Conservation (phyloP, 83 land plant species). For the Diphasiastrum complanatum region DNA sequence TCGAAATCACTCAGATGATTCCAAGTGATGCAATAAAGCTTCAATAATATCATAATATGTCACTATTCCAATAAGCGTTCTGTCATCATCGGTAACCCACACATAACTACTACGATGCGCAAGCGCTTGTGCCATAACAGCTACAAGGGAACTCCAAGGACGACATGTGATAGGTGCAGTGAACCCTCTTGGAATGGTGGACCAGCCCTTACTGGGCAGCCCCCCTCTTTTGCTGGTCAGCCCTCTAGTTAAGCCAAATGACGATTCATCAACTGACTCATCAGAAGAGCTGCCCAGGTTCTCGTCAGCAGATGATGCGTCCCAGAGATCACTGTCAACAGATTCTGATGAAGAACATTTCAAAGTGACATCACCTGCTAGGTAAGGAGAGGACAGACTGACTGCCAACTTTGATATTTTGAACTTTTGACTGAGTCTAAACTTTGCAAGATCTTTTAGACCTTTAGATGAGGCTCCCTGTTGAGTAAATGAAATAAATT, state of each 20-base stretch:
- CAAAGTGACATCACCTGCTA: too few species aligned
- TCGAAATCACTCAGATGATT: constrained; percentile 20
- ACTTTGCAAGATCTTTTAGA: constrained; percentile 32
- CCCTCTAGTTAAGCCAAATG: constrained; percentile 8
- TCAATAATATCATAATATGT: constrained; percentile 46
- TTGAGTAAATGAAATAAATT: constrained; percentile 51
- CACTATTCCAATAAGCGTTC: constrained; percentile 59
- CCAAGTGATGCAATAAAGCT: constrained; percentile 11
- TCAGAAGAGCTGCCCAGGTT: too few species aligned
- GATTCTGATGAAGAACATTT: too few species aligned
- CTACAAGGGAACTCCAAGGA: constrained; percentile 70
- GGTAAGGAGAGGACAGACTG: too few species aligned
- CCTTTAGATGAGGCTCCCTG: constrained; percentile 48
- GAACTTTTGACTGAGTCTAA: constrained; percentile 30
- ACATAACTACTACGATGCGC: constrained; percentile 68
- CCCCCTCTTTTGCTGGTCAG: constrained; percentile 7
- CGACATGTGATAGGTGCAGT: constrained; percentile 31
- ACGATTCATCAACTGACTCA: too few species aligned
- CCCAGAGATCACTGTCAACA: too few species aligned
- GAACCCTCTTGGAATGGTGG: too few species aligned
- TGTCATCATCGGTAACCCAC: constrained; percentile 73
- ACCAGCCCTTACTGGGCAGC: constrained; percentile 13
- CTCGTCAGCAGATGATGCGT: too few species aligned
- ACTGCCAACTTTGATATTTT: background rate
- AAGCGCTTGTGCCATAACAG: constrained; percentile 81